phyloP scores from a whole-genome alignment of 2,329 filamentous ascomycete species.

The Aspergillus vadensis region DNA sequence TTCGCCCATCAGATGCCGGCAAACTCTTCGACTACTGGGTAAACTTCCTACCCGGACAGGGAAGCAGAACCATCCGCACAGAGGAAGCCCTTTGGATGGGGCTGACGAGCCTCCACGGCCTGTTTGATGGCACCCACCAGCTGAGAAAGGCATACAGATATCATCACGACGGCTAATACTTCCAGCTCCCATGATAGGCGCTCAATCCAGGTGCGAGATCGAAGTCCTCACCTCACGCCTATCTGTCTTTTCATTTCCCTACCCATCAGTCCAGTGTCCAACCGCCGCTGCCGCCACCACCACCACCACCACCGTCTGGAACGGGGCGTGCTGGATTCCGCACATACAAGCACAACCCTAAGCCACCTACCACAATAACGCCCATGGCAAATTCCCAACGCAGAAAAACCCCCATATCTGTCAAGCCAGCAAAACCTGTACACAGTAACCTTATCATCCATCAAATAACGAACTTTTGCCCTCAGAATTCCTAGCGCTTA shows the following conservation, averaged over 20 bases:
- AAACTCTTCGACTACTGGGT: slow-evolving; percentile 84
- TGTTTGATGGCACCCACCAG: slow-evolving; percentile 45
- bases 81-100: slow-evolving; percentile 82
- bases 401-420: neutral
- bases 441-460: too few species aligned
- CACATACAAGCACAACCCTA: neutral
- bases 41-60: slow-evolving; percentile 77
- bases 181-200: neutral
- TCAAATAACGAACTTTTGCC: too few species aligned
- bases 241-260: neutral
- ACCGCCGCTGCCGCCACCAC: neutral
- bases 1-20: slow-evolving; percentile 64
- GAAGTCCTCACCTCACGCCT: neutral
- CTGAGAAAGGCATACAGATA: slow-evolving; percentile 3
- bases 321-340: neutral
- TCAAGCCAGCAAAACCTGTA: too few species aligned
- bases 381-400: neutral
- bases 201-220: slow-evolving; percentile 9
- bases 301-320: neutral
- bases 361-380: neutral
- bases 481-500: too few species aligned
- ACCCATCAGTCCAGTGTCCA: neutral
- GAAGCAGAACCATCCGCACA: slow-evolving; percentile 77
- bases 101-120: slow-evolving; percentile 65
- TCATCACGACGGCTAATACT: neutral